Evolutionary conservation across 2,329 filamentous ascomycete species (phyloP), one percentile per base, ranked within the genome.

Genomic region (Camillea tinctor): DNA sequence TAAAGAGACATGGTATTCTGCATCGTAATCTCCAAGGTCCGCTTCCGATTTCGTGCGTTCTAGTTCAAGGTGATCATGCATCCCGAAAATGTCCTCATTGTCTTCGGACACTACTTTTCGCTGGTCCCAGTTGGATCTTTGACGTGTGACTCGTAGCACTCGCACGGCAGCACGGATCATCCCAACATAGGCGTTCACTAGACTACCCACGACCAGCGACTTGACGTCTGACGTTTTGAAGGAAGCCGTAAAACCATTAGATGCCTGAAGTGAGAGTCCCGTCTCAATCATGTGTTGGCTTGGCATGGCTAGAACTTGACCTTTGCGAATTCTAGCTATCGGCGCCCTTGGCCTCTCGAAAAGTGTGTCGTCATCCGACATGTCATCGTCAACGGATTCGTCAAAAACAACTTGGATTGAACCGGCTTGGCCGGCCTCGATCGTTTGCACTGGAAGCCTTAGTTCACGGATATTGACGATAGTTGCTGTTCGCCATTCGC

Each of bases 381-480:
- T 52, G n/a, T 74, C 73, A 22, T 76, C 73, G 17, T 72, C 62
- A 1, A 75, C 67, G n/a, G 54, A 57, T 4, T 76, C 70, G 30
- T 83, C 79, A n/a, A 89, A 82, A 2, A 89, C 82, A 55, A 98
- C 80, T 0, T 93, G 94, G 57, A 99, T 84, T 0, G 93, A 97
- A 0, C 94, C 95, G 5, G 94, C 93, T 75, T 99, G 94, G 9
- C 92, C 92, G 17, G 88, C 83, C 55, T 88, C 83, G 7, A 98
- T 81, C 0, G 83, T 86, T 52, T 87, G 86, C 0, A 97, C 93
- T 0, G 94, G 92, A 2, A 97, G 80, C 4, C 94, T 87, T 8
- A 99, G 80, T 67, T 97, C 96, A 21, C 94, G 89, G 50, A 97
- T 88, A 68, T 93, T 98, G 51, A 91, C 88, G 56, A 98, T 87